Conservation (phyloP, 2,329 filamentous ascomycete species). For the Aspergillus fijiensis region DNA sequence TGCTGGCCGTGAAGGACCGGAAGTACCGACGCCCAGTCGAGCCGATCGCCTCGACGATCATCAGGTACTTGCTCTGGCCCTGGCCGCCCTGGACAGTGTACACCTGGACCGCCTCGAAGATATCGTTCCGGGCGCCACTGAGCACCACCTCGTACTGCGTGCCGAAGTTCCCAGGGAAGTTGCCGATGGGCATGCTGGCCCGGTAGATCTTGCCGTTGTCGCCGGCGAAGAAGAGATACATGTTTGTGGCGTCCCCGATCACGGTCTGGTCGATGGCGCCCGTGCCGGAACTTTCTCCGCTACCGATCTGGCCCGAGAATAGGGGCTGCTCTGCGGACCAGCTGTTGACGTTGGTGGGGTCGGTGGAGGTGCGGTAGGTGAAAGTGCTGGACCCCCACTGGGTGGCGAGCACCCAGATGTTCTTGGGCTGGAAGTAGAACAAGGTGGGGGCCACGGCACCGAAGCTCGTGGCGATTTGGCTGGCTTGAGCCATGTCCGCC, state of each 20-base stretch:
- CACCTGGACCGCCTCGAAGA: constrained; percentile 67
- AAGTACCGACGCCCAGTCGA: constrained; percentile 59
- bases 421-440: constrained; percentile 63
- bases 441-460: background rate
- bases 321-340: constrained; percentile 58
- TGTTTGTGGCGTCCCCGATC: constrained; percentile 60
- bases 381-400: constrained; percentile 64
- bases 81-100: constrained; percentile 52
- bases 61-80: constrained; percentile 59
- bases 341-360: constrained; percentile 58
- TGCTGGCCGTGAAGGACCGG: constrained; percentile 64
- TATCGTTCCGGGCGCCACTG: constrained; percentile 55
- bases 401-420: constrained; percentile 64
- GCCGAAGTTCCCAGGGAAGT: constrained; percentile 64
- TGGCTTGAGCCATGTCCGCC: no score
- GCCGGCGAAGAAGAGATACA: constrained; percentile 68
- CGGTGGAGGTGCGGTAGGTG: constrained; percentile 58
- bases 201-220: constrained; percentile 69
- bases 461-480: no score
- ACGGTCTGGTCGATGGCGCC: constrained; percentile 63
- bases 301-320: constrained; percentile 51
- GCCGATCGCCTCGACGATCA: constrained; percentile 66
- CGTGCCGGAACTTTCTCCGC: constrained; percentile 50
- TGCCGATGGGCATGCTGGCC: constrained; percentile 60
- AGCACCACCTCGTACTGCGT: constrained; percentile 51